These are phyloP conservation scores for Chlorella variabilis DNA, from an alignment of 163 green algal species.

Conservation along the genomic window DNA sequence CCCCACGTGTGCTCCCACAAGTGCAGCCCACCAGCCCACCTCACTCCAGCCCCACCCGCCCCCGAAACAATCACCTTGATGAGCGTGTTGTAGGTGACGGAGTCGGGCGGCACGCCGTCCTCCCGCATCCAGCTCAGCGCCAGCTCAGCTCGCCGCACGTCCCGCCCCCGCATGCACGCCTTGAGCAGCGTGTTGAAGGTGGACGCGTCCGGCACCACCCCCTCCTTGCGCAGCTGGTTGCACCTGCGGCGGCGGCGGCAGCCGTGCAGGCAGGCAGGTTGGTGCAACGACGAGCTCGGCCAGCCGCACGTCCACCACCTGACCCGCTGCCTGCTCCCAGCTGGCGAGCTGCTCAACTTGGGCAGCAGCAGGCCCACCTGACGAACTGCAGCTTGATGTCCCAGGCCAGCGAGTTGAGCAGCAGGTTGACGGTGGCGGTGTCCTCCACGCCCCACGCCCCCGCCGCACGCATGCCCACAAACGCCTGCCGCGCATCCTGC, in stretches of 20 bases:
- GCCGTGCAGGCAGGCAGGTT: not conserved
- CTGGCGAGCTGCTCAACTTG: too few relatives aligned
- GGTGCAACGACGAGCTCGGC: not conserved
- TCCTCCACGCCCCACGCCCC: slow-evolving; percentile 32
- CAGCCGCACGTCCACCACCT: too few relatives aligned
- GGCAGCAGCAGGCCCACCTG: not conserved
- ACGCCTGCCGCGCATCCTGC: slow-evolving; percentile 17
- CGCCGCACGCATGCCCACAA: slow-evolving; percentile 27
- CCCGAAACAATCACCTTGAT: too few relatives aligned
- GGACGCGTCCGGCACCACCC: slow-evolving; percentile 37
- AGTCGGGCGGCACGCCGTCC: slow-evolving; percentile 36
- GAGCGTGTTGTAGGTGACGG: slow-evolving; percentile 54
- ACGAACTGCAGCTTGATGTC: slow-evolving; percentile 36
- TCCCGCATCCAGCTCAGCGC: slow-evolving; percentile 42
- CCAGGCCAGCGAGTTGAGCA: slow-evolving; percentile 40
- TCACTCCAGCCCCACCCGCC: not conserved
- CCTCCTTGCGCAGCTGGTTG: slow-evolving; percentile 35
- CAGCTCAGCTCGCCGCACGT: slow-evolving; percentile 39
- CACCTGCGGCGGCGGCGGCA: slow-evolving; percentile 25
- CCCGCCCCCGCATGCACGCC: slow-evolving; percentile 53
- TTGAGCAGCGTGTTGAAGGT: slow-evolving; percentile 66
- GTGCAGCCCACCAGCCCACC: not conserved
- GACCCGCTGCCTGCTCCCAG: not conserved
- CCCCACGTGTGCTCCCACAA: too few relatives aligned
- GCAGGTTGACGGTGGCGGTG: slow-evolving; percentile 39